phyloP scores from a whole-genome alignment of 305 asterid genomes.

The Ruellia speciosa region DNA sequence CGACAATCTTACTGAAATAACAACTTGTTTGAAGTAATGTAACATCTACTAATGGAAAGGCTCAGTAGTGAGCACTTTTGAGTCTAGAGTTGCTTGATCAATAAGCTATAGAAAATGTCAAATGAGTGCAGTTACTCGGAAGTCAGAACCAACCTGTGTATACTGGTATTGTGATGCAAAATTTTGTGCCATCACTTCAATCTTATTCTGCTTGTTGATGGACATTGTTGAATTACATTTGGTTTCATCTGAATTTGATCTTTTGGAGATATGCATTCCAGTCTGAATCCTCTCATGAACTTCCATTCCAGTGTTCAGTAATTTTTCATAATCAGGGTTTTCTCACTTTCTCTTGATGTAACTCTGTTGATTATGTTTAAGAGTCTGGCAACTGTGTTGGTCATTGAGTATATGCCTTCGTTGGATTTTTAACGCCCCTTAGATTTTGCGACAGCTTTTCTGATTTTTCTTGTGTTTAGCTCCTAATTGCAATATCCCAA shows the following conservation, averaged over 20 bases:
- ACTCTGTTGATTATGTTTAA: neutral
- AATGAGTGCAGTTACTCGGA: neutral
- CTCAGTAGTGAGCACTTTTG: conserved; percentile 20
- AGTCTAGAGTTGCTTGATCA: conserved; percentile 23
- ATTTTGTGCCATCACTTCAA: neutral
- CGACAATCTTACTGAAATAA: conserved; percentile 16
- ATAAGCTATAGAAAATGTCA: conserved; percentile 2
- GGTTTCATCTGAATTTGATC: neutral
- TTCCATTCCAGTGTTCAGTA: neutral
- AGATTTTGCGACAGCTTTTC: neutral
- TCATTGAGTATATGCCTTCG: neutral
- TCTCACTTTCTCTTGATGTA: neutral
- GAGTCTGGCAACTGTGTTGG: neutral
- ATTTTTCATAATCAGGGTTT: neutral
- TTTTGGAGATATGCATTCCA: neutral
- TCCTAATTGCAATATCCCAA: neutral
- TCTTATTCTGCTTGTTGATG: neutral
- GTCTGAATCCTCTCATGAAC: neutral
- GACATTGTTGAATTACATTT: neutral
- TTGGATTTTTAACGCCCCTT: neutral
- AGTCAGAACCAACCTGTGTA: neutral
- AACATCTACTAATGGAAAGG: conserved; percentile 26
- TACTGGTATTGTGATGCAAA: neutral
- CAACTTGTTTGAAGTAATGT: conserved; percentile 18
- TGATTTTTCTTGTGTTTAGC: neutral